phyloP scores from a whole-genome alignment of 2,329 filamentous ascomycete genomes.

The Thelonectria discophora region DNA sequence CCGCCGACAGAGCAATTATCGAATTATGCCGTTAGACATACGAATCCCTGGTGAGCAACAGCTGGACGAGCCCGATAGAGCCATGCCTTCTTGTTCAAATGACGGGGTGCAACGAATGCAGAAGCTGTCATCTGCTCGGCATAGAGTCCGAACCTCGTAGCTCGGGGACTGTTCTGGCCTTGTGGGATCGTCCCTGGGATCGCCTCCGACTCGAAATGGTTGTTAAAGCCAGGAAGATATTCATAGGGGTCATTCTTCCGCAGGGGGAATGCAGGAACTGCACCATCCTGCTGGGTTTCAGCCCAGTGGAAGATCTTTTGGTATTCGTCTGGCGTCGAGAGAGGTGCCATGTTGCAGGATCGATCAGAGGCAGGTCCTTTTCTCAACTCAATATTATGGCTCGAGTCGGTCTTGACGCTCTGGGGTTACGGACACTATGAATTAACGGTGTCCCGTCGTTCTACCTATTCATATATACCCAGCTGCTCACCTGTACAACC shows the following conservation, averaged over 20 bases:
- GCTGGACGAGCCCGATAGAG: conserved; percentile 43
- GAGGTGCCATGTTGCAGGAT: conserved; percentile 7
- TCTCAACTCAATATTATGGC: too few species aligned
- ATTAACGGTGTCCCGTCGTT: too few species aligned
- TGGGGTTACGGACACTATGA: too few species aligned
- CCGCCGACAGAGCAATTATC: not conserved
- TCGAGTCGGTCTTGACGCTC: too few species aligned
- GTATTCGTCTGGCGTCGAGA: conserved; percentile 48
- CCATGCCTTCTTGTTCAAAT: conserved; percentile 46
- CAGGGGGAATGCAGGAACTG: conserved; percentile 61
- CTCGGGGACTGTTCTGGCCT: conserved; percentile 56
- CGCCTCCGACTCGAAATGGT: conserved; percentile 54
- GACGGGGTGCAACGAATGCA: conserved; percentile 44
- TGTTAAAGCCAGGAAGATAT: conserved; percentile 66
- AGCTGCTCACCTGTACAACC: not conserved
- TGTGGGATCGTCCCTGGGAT: conserved; percentile 56
- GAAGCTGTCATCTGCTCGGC: conserved; percentile 56
- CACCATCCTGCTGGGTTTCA: conserved; percentile 66
- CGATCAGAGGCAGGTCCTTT: too few species aligned
- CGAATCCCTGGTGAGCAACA: conserved; percentile 45
- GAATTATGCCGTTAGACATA: not conserved
- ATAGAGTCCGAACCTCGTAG: conserved; percentile 50
- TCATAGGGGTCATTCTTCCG: conserved; percentile 54
- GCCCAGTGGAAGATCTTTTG: conserved; percentile 66
- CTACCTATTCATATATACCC: not conserved